Evolutionary conservation across 768 basidiomycete species (phyloP).

Genomic region (Russula virescens): DNA sequence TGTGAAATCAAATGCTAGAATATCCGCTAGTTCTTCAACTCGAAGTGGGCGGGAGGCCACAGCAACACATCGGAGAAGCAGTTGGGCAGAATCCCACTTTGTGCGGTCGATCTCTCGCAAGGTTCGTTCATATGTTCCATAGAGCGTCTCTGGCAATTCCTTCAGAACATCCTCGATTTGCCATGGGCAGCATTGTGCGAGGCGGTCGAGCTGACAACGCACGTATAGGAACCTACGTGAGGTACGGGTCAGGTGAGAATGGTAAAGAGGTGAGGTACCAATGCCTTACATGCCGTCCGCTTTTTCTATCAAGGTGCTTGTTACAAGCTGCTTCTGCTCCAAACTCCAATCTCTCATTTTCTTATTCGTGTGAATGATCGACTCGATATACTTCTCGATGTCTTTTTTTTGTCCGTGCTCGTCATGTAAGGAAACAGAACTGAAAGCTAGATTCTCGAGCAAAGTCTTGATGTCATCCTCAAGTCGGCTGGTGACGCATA

Average conservation of each 20-base stretch:
- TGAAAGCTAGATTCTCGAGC: background rate
- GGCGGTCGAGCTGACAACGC: background rate
- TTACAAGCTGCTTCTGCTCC: background rate
- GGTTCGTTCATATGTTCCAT: too few relatives aligned
- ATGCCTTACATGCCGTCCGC: background rate
- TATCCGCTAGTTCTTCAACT: background rate
- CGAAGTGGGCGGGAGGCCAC: background rate
- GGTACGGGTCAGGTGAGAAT: background rate
- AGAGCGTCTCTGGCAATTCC: too few relatives aligned
- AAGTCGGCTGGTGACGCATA: background rate
- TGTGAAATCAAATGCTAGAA: background rate
- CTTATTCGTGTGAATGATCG: background rate
- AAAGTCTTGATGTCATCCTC: background rate
- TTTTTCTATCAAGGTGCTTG: background rate
- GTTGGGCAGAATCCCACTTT: background rate
- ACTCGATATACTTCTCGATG: background rate
- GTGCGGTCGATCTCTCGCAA: too few relatives aligned
- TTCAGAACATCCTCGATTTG: too few relatives aligned
- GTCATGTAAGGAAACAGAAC: background rate
- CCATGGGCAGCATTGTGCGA: too few relatives aligned
- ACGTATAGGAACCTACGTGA: background rate
- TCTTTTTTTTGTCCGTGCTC: background rate
- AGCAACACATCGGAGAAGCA: background rate
- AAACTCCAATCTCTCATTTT: background rate
- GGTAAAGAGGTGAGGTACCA: background rate